phyloP scores from a whole-genome alignment of 192 early-diverging fungal genomes.

The Coemansia aciculifera region DNA sequence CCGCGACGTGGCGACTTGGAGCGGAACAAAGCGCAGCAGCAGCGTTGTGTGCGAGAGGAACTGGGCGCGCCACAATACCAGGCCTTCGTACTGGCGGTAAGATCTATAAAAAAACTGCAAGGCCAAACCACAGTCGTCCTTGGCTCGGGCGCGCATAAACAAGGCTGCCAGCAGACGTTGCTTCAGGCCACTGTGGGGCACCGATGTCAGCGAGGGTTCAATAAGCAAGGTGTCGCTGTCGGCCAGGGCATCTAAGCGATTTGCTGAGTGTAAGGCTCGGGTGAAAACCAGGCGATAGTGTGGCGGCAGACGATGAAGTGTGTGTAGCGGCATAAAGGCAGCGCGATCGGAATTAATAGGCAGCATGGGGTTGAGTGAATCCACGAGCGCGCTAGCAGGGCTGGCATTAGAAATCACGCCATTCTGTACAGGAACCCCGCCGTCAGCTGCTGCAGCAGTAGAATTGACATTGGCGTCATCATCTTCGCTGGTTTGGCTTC shows the following conservation, averaged over 20 bases:
- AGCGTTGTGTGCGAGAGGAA: slow-evolving; percentile 25
- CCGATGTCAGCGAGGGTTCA: slow-evolving; percentile 41
- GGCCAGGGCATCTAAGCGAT: slow-evolving; percentile 30
- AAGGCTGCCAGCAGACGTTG: slow-evolving; percentile 45
- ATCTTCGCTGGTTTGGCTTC: neutral
- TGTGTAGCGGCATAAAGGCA: slow-evolving; percentile 23
- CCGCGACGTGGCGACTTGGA: slow-evolving; percentile 46
- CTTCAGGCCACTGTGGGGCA: slow-evolving; percentile 48
- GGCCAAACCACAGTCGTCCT: slow-evolving; percentile 14
- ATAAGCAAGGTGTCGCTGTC: slow-evolving; percentile 29
- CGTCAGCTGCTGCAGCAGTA: neutral
- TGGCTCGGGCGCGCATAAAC: slow-evolving; percentile 29
- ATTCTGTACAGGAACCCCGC: neutral
- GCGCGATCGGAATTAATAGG: slow-evolving; percentile 11
- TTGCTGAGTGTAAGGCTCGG: slow-evolving; percentile 34
- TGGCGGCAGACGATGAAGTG: slow-evolving; percentile 33
- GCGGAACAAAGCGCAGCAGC: slow-evolving; percentile 50
- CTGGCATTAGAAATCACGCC: neutral
- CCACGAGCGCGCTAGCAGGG: neutral
- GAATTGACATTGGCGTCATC: neutral
- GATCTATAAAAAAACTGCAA: slow-evolving; percentile 47
- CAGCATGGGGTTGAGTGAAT: slow-evolving; percentile 19
- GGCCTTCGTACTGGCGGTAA: slow-evolving; percentile 47
- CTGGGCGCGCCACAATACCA: slow-evolving; percentile 54
- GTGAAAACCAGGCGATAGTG: slow-evolving; percentile 48